Evolutionary conservation across 106 monocot genomes (phyloP), one percentile per base, ranked within the genome.

Genomic region (Xerophyta viscosa): DNA sequence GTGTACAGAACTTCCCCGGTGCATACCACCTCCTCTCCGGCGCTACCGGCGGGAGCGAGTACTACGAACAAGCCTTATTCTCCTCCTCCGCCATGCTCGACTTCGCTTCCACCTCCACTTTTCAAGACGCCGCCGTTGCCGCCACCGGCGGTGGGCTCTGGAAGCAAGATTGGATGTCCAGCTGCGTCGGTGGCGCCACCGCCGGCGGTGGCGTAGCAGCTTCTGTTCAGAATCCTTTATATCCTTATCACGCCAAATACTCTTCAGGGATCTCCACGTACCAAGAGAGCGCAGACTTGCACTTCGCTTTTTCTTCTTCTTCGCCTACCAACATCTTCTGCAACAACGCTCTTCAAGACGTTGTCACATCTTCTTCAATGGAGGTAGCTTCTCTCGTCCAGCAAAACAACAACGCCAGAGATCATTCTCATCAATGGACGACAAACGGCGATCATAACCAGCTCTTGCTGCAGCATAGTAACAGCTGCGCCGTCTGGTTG

Each of bases 401-500:
- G 20, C 46, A 17, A 20, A 46, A 46, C n/a, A n/a, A n/a, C n/a
- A n/a, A n/a, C 46, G 20, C 20, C 0, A 46, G 46, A 20, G 46
- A 46, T 1, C 8, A 7, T 11, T 19, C 13, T 1, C 46, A 18
- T 24, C 45, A 41, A 24, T 59, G 48, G 46, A 25, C 23, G 8
- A n/a, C n/a, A n/a, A n/a, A n/a, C n/a, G 47, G 54, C 20, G 53
- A 29, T 4, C 66, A 29, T 3, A 66, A 25, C 52, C 60, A 73
- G 48, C 28, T 66, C 27, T 60, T 55, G 24, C 60, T 72, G n/a
- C n/a, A n/a, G n/a, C n/a, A n/a, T n/a, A n/a, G 37, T 14, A 12
- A 20, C 21, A 26, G 13, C 14, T 2, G 26, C 12, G 13, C 46
- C 7, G 41, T 31, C 6, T 57, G 60, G 29, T 27, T 20, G 29